phyloP scores from a whole-genome alignment of 768 basidiomycete genomes.

The Phylloporus arenicola region DNA sequence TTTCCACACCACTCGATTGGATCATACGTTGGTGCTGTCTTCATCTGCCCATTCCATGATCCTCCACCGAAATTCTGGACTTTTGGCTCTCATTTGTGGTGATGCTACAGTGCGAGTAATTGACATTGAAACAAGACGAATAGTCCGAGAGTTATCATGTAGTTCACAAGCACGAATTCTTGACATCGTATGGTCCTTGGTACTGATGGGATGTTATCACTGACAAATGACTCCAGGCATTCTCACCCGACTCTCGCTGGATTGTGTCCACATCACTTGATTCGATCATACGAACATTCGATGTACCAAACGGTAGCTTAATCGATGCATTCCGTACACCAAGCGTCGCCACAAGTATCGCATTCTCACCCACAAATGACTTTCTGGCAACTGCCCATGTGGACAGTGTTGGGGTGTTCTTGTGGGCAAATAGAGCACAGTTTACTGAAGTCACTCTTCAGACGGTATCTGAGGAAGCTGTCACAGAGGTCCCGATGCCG shows the following conservation, averaged over 20 bases:
- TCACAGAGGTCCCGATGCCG: constrained; percentile 67
- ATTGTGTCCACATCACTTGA: constrained; percentile 84
- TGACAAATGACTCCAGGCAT: constrained; percentile 50
- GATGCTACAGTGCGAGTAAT: constrained; percentile 81
- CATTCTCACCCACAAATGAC: constrained; percentile 93
- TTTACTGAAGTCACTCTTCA: constrained; percentile 81
- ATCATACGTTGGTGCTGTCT: constrained; percentile 60
- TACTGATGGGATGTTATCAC: not conserved
- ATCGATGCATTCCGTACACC: constrained; percentile 90
- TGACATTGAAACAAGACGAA: constrained; percentile 83
- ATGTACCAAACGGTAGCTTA: constrained; percentile 86
- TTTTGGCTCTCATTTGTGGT: constrained; percentile 81
- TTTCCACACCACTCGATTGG: constrained; percentile 79
- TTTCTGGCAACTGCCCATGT: constrained; percentile 95
- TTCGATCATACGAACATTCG: constrained; percentile 89
- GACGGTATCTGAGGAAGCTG: constrained; percentile 70
- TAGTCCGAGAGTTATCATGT: constrained; percentile 79
- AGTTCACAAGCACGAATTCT: constrained; percentile 83
- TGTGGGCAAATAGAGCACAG: constrained; percentile 99
- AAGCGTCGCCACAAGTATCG: constrained; percentile 81
- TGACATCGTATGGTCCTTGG: constrained; percentile 63
- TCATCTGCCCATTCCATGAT: constrained; percentile 65
- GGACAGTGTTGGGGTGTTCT: constrained; percentile 87
- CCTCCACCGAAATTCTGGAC: constrained; percentile 79
- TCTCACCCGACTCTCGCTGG: constrained; percentile 96